These are phyloP conservation scores for Tillandsia fasciculata DNA, from an alignment of 176 grass and related monocot species.

Conservation along the genomic window DNA sequence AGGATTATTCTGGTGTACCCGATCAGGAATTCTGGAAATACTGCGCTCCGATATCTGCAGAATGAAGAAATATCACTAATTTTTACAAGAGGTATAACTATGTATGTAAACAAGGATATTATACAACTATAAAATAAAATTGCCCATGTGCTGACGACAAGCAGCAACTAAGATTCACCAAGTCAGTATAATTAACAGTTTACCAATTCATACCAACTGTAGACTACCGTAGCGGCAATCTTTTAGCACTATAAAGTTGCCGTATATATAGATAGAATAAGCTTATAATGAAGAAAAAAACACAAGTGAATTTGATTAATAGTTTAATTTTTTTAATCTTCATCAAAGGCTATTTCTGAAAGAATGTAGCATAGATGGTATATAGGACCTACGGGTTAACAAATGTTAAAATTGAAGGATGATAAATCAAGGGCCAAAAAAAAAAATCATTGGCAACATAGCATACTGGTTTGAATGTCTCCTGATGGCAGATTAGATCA, in stretches of 20 bases:
- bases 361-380: neutral
- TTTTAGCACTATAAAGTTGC: too few relatives aligned
- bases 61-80: neutral
- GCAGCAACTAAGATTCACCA: too few relatives aligned
- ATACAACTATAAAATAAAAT: too few relatives aligned
- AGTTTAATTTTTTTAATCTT: neutral
- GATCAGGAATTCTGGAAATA: conserved; percentile 58
- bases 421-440: neutral
- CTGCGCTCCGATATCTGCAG: conserved; percentile 50
- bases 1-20: conserved; percentile 62
- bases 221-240: too few relatives aligned
- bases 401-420: neutral
- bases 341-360: neutral
- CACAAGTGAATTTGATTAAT: neutral
- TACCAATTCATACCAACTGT: neutral
- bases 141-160: too few relatives aligned
- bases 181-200: too few relatives aligned
- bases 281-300: neutral
- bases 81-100: neutral
- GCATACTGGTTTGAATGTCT: conserved; percentile 65
- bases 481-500: conserved; percentile 53
- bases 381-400: neutral
- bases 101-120: neutral
- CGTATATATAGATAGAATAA: too few relatives aligned
- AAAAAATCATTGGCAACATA: neutral